Conservation (phyloP, 1,284 basidiomycete genomes). For the Leccinum idahoense region DNA sequence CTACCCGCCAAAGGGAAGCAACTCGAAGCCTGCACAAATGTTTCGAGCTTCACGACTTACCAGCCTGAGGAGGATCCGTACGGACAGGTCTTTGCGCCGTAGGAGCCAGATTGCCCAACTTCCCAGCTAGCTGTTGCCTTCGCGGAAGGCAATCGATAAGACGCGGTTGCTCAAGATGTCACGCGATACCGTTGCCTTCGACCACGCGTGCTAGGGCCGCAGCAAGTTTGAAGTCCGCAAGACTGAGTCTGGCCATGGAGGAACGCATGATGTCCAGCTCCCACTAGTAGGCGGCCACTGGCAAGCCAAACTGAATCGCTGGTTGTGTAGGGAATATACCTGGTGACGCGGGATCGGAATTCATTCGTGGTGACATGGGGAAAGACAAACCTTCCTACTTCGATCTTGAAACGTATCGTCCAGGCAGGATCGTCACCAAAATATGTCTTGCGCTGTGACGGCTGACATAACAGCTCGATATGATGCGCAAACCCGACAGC, state of each 20-base stretch:
- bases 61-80: no score
- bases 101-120: no score
- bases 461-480: slow-evolving; percentile 77
- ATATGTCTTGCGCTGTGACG: slow-evolving; percentile 75
- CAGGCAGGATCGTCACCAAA: slow-evolving; percentile 79
- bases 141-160: no score
- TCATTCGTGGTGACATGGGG: not conserved
- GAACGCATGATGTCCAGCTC: slow-evolving; percentile 73
- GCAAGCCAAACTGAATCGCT: slow-evolving; percentile 85
- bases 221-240: slow-evolving; percentile 9
- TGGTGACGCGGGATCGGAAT: slow-evolving; percentile 26
- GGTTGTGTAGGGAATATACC: slow-evolving; percentile 73
- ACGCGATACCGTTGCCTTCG: no score
- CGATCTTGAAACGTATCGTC: slow-evolving; percentile 69
- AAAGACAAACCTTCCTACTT: slow-evolving; percentile 55
- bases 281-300: slow-evolving; percentile 71
- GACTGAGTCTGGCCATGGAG: slow-evolving; percentile 52
- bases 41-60: no score
- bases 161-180: no score
- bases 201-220: no score
- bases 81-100: no score
- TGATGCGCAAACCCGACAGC: slow-evolving; percentile 79
- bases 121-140: no score
- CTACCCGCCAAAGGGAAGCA: no score
- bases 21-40: no score